Percentiles rank a stretch among this genome's conserved stretches.
phyloP scores from a whole-genome alignment of 768 basidiomycete species.

The Baorangia bicolor region DNA sequence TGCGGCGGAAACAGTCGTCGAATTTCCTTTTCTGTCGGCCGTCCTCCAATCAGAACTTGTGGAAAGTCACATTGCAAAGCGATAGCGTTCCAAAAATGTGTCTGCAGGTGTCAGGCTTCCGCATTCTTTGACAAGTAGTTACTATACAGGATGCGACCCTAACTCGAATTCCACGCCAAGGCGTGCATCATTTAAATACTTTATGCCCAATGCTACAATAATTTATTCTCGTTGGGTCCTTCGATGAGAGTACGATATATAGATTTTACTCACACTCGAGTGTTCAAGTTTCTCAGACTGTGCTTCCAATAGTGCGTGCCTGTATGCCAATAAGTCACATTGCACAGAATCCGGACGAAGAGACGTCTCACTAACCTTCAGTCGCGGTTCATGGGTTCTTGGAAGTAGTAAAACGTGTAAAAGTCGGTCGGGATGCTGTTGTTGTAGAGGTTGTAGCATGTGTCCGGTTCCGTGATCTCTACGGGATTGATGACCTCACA shows the following conservation, averaged over 20 bases:
- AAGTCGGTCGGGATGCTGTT: neutral
- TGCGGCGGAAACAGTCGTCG: too few species aligned
- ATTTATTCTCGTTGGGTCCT: neutral
- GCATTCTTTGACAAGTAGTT: too few species aligned
- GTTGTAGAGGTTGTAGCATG: neutral
- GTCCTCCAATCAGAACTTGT: too few species aligned
- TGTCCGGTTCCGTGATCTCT: neutral
- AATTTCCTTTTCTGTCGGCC: too few species aligned
- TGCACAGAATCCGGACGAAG: neutral
- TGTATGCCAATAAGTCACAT: neutral
- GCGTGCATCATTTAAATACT: too few species aligned
- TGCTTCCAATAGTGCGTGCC: neutral
- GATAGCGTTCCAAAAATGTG: too few species aligned
- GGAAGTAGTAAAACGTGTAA: neutral
- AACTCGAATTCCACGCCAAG: too few species aligned
- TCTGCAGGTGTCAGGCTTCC: too few species aligned
- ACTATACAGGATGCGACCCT: too few species aligned
- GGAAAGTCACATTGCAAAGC: too few species aligned
- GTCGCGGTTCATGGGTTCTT: neutral
- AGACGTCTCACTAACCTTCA: neutral
- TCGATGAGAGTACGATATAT: neutral
- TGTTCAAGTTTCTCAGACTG: neutral
- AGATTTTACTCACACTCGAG: neutral
- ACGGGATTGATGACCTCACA: neutral
- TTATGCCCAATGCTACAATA: too few species aligned